phyloP scores from a whole-genome alignment of 2,329 filamentous ascomycete species.

The Trichoderma sp. region DNA sequence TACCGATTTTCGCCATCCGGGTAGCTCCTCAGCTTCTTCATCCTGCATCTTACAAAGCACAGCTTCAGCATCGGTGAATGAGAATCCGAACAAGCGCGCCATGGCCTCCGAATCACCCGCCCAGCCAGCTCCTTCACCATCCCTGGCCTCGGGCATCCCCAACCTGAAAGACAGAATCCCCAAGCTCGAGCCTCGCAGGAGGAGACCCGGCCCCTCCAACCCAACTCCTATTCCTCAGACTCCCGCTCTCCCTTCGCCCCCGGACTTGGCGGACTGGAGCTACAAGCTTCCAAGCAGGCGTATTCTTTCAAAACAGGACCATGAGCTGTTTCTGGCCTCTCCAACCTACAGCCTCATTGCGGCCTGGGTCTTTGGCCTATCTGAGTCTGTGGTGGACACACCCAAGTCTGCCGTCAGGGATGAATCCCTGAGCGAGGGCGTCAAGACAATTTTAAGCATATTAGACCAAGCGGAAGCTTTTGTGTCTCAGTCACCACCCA shows the following conservation, averaged over 20 bases:
- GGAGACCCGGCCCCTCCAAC: slow-evolving; percentile 53
- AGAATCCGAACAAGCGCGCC: background rate
- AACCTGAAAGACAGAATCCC: slow-evolving; percentile 58
- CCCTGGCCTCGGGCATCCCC: slow-evolving; percentile 30
- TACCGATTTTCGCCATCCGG: slow-evolving; percentile 1
- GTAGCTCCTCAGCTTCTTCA: background rate
- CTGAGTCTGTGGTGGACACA: slow-evolving; percentile 74
- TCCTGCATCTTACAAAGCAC: background rate
- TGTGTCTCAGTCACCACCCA: slow-evolving; percentile 70
- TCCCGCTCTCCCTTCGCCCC: slow-evolving; percentile 69
- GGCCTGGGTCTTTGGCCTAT: slow-evolving; percentile 83
- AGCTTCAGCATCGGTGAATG: background rate
- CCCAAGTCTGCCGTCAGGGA: slow-evolving; percentile 62
- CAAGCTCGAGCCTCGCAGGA: slow-evolving; percentile 66
- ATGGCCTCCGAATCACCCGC: slow-evolving; percentile 32
- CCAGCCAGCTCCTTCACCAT: slow-evolving; percentile 19
- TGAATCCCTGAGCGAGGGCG: slow-evolving; percentile 58
- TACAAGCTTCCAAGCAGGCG: slow-evolving; percentile 72
- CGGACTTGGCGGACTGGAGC: slow-evolving; percentile 57
- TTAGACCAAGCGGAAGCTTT: slow-evolving; percentile 69
- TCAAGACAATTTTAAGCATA: slow-evolving; percentile 67
- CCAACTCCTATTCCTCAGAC: slow-evolving; percentile 71
- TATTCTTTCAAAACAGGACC: slow-evolving; percentile 80
- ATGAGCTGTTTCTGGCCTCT: slow-evolving; percentile 77
- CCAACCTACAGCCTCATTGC: slow-evolving; percentile 73